Percentiles rank a stretch among this genome's conserved stretches.
phyloP scores from a whole-genome alignment of 148 eudicot species.

The Nepenthes gracilis region DNA sequence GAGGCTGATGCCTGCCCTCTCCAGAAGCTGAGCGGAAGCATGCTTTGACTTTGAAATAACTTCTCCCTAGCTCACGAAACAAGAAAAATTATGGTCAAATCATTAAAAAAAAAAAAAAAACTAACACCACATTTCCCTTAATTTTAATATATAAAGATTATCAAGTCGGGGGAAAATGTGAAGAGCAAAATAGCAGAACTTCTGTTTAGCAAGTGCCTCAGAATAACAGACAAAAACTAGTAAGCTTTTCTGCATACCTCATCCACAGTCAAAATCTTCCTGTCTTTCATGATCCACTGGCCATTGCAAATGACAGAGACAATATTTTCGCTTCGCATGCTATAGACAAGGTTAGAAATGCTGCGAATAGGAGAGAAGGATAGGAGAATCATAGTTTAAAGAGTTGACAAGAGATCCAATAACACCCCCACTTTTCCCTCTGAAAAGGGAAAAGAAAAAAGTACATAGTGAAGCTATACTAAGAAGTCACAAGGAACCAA shows the following conservation, averaged over 20 bases:
- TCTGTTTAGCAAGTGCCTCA: background rate
- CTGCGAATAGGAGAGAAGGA: conserved; percentile 28
- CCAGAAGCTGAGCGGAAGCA: background rate
- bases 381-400: background rate
- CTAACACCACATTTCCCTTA: background rate
- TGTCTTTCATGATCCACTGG: conserved; percentile 82
- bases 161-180: background rate
- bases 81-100: too few species aligned
- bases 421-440: background rate
- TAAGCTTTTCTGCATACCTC: conserved; percentile 38
- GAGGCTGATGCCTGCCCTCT: conserved; percentile 1
- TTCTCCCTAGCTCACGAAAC: background rate
- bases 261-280: conserved; percentile 54
- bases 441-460: too few species aligned
- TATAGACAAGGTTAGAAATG: conserved; percentile 77
- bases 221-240: too few species aligned
- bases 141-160: background rate
- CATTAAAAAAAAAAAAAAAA: too few species aligned
- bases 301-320: conserved; percentile 91
- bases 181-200: background rate
- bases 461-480: background rate
- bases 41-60: background rate
- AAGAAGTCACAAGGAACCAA: background rate
- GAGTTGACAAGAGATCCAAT: background rate
- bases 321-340: conserved; percentile 85